These are phyloP conservation scores for Salix caprea DNA, from an alignment of 345 rosid species.

Conservation along the genomic window DNA sequence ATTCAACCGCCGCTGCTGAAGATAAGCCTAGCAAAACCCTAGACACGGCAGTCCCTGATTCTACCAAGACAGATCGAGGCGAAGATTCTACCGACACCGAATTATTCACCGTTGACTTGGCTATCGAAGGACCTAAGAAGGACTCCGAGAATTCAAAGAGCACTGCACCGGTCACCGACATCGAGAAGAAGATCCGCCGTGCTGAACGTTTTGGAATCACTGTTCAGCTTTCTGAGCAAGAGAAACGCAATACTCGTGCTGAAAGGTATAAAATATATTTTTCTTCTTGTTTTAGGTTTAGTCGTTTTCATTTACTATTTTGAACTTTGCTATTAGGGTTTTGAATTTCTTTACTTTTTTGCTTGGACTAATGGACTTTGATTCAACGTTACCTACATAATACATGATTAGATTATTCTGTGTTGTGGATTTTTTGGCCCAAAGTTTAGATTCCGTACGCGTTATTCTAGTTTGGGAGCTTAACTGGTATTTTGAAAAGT, in stretches of 20 bases:
- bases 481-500: background rate
- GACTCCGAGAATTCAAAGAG: constrained; percentile 30
- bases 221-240: constrained; percentile 73
- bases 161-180: constrained; percentile 30
- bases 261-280: constrained; percentile 49
- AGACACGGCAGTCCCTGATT: background rate
- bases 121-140: background rate
- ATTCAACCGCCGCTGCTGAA: too few relatives aligned
- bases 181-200: constrained; percentile 79
- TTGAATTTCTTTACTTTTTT: background rate
- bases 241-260: constrained; percentile 90
- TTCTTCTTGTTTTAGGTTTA: background rate
- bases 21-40: too few relatives aligned
- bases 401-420: too few relatives aligned
- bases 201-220: constrained; percentile 90
- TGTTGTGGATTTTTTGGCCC: too few relatives aligned
- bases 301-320: background rate
- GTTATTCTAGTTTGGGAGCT: background rate
- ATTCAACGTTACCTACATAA: too few relatives aligned
- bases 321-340: background rate
- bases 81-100: constrained; percentile 15
- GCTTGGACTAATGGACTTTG: background rate
- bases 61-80: background rate
- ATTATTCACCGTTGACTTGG: background rate
- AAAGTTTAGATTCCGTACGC: too few relatives aligned